Evolutionary conservation across 2,329 filamentous ascomycete genomes (phyloP).

Genomic region (Onygena corvina): DNA sequence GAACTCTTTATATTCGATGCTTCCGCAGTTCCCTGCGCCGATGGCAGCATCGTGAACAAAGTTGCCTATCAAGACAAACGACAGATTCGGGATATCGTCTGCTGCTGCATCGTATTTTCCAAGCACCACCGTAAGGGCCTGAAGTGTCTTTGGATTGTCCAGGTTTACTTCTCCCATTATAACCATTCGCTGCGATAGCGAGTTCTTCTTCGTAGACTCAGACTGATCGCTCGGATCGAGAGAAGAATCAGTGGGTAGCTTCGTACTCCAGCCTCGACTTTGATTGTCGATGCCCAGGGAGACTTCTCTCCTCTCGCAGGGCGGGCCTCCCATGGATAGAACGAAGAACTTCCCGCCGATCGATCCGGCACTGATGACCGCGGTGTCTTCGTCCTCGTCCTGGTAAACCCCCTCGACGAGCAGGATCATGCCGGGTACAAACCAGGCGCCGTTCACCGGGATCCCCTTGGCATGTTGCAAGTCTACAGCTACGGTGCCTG

Average conservation of each 20-base stretch:
- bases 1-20: constrained; percentile 93
- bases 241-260: constrained; percentile 15
- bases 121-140: constrained; percentile 69
- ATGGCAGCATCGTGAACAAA: constrained; percentile 53
- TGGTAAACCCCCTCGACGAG: constrained; percentile 93
- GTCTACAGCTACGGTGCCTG: constrained; percentile 76
- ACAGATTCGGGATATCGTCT: constrained; percentile 55
- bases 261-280: constrained; percentile 25
- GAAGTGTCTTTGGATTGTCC: constrained; percentile 67
- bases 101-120: constrained; percentile 57
- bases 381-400: constrained; percentile 61
- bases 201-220: neutral
- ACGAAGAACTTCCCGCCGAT: constrained; percentile 87
- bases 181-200: constrained; percentile 43
- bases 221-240: neutral
- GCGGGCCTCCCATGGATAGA: constrained; percentile 82
- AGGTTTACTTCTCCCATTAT: constrained; percentile 77
- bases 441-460: constrained; percentile 79
- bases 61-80: constrained; percentile 75
- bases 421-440: constrained; percentile 90
- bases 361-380: constrained; percentile 62
- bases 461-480: constrained; percentile 68
- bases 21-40: constrained; percentile 64
- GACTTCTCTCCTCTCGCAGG: constrained; percentile 69
- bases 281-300: constrained; percentile 60